phyloP scores from a whole-genome alignment of 75 land plant species.

The Sequoiadendron giganteum region DNA sequence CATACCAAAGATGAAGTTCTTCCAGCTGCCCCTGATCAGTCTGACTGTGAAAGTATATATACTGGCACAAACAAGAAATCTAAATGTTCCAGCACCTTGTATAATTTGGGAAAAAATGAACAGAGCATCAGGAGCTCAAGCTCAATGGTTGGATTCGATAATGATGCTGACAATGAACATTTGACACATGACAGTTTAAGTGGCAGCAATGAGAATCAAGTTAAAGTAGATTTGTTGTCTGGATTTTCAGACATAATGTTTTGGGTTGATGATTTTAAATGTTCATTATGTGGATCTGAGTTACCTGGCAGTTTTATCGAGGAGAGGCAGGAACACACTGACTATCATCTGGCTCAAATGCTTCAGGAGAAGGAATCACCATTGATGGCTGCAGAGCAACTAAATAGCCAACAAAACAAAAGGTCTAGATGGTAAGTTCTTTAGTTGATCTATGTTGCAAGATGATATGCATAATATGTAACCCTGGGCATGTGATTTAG shows the following conservation, averaged over 20 bases:
- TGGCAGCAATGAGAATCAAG: neutral
- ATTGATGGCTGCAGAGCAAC: neutral
- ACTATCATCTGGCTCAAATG: conserved; percentile 76
- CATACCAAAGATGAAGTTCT: neutral
- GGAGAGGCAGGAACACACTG: conserved; percentile 77
- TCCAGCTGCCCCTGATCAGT: neutral
- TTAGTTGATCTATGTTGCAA: neutral
- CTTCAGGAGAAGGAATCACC: conserved; percentile 61
- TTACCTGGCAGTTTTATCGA: conserved; percentile 54
- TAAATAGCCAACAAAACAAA: conserved; percentile 16
- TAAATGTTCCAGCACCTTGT: neutral
- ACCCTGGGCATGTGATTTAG: neutral
- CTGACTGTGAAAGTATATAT: neutral
- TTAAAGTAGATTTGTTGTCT: conserved; percentile 14
- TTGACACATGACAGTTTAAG: neutral
- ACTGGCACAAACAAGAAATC: neutral
- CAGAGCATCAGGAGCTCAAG: neutral
- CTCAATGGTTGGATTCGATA: neutral
- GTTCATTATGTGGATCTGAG: conserved; percentile 72
- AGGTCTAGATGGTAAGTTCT: conserved; percentile 1
- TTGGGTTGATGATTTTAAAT: conserved; percentile 71
- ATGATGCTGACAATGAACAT: neutral
- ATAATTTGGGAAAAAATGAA: neutral
- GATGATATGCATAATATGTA: neutral
- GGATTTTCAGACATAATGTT: conserved; percentile 13